Conservation (phyloP, 306 rosid species). For the barrel medic (Medicago truncatula) region MtrunA17r5.0-ANR NC_053046.1:9814001-9814500, state of each 20-base stretch:
- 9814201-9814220: conserved; percentile 5
- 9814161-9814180: conserved; percentile 18
- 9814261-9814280: conserved; percentile 30
- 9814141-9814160: conserved; percentile 13
- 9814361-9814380: no score
- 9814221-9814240: background rate
- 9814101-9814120: conserved; percentile 46
- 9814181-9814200: conserved; percentile 21
- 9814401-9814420: no score
- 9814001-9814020: background rate
- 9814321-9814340: no score
- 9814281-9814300: conserved; percentile 19
- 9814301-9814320: background rate
- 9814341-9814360: no score
- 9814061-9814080: background rate
- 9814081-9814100: conserved; percentile 27
- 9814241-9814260: conserved; percentile 16
- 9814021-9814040: conserved; percentile 7
- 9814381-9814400: no score
- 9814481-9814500: conserved; percentile 34
- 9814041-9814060: background rate
- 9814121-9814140: conserved; percentile 6
- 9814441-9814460: no score
- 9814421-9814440: no score
- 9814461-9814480: no score